Evolutionary conservation across 306 rosid genomes (phyloP), one percentile per base, ranked within the genome.

Genomic region (Vigna angularis): DNA sequence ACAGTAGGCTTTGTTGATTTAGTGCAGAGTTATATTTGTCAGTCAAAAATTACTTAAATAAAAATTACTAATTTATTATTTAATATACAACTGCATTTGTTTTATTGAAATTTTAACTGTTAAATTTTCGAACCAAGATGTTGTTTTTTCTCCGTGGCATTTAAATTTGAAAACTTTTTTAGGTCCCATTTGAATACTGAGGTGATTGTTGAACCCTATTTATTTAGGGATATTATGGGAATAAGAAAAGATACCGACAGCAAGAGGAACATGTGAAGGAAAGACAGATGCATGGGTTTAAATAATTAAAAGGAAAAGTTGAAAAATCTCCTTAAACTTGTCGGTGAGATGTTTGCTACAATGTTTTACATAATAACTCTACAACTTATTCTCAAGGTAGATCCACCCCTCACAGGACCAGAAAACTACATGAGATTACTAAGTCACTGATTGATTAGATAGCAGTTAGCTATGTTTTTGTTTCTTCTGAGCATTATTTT

Each of bases 181-280:
- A 30, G 44, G 45, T 62, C 42, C 28, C 40, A 61, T 15, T 14
- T 61, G 4, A 6, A 16, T 59, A 61, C 12, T 32, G 13, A 62
- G 26, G 45, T 15, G 6, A 62, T 32, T 62, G 4, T 32, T 62
- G 9, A 0, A 1, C 5, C 3, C 11, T 28, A 51, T 2, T 20
- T 28, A 51, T 2, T 20, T 10, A 24, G 72, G 87, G 87, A 24
- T 72, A 70, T 10, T 63, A 62, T 64, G 44, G 84, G 83, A 70
- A 74, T 0, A 18, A 38, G 3, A 9, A 48, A 30, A 8, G 4
- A 47, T 17, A 69, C 77, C 80, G 81, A 81, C 73, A 68, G 63
- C 4, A 44, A 66, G 47, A 68, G 44, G 38, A 49, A 61, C 66
- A 71, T 59, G 84, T 59, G 58, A 36, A 80, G 28, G 52, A 13